These are phyloP conservation scores for Furcasterigmium furcatum DNA, from an alignment of 2,329 filamentous ascomycete species.

Conservation along the genomic window DNA sequence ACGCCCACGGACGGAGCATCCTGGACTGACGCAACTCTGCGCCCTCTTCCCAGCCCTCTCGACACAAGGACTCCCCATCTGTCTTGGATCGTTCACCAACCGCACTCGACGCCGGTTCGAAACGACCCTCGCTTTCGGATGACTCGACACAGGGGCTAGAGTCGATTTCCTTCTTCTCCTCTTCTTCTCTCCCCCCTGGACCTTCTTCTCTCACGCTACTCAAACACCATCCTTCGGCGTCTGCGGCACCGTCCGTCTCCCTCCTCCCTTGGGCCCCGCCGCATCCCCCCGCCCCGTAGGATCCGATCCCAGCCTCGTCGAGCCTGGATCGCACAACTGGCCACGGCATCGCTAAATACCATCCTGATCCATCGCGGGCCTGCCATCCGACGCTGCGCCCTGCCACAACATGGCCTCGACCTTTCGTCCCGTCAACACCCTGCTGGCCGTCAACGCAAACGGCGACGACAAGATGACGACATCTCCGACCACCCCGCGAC, in stretches of 20 bases:
- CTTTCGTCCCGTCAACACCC: slow-evolving; percentile 46
- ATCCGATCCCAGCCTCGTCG: slow-evolving; percentile 6
- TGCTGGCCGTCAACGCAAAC: slow-evolving; percentile 26
- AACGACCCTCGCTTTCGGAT: slow-evolving; percentile 4
- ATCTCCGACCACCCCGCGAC: slow-evolving; percentile 28
- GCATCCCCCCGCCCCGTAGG: slow-evolving; percentile 1
- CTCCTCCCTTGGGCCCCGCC: not conserved
- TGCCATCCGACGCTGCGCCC: no score
- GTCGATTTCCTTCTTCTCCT: slow-evolving; percentile 1
- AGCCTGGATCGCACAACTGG: slow-evolving; percentile 3
- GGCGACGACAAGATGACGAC: slow-evolving; percentile 32
- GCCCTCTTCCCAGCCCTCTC: not conserved
- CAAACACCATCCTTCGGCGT: not conserved
- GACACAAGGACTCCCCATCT: not conserved
- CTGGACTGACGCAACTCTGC: slow-evolving; percentile 3
- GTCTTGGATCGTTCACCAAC: not conserved
- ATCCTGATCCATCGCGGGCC: no score
- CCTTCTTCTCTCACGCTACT: not conserved
- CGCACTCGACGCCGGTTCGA: not conserved
- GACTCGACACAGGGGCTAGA: slow-evolving; percentile 7
- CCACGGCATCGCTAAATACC: not conserved
- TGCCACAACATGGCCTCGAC: slow-evolving; percentile 38
- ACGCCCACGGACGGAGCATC: no score
- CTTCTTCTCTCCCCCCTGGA: not conserved
- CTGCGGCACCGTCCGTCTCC: no score